Conservation (phyloP, 2,329 filamentous ascomycete species). For the Immersiporthe knoxdaviesiana region DNA sequence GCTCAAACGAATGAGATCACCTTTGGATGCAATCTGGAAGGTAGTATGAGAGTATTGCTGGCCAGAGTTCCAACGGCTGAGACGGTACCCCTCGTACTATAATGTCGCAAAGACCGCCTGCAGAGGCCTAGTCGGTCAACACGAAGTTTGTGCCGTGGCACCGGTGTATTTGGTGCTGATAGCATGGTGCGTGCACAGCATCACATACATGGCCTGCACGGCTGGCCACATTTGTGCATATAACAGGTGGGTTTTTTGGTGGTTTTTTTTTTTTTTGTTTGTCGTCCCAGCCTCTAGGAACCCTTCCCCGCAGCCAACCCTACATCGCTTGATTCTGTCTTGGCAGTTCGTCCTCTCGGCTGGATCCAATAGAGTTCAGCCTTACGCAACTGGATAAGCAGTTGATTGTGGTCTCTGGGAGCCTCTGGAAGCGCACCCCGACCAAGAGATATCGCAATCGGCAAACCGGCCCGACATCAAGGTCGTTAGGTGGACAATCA, state of each 20-base stretch:
- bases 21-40: neutral
- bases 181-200: neutral
- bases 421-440: no score
- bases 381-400: constrained; percentile 7
- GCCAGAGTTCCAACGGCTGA: neutral
- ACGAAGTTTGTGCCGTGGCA: no score
- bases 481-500: neutral
- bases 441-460: neutral
- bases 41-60: neutral
- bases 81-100: neutral
- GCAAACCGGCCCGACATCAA: neutral
- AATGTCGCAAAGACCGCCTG: no score
- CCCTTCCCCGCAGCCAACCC: neutral
- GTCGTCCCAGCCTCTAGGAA: neutral
- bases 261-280: no score
- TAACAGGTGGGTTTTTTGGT: no score
- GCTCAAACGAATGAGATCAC: neutral
- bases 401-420: neutral
- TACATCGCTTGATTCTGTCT: neutral
- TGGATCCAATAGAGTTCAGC: neutral
- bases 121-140: neutral
- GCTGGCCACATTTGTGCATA: neutral
- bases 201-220: constrained; percentile 2
- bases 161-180: neutral
- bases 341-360: neutral